Percentiles rank a stretch among this genome's conserved stretches.
These are phyloP conservation scores for Lagenidium sp. DNA, from an alignment of 352 stramenopile genomes.

Conservation along the genomic window DNA sequence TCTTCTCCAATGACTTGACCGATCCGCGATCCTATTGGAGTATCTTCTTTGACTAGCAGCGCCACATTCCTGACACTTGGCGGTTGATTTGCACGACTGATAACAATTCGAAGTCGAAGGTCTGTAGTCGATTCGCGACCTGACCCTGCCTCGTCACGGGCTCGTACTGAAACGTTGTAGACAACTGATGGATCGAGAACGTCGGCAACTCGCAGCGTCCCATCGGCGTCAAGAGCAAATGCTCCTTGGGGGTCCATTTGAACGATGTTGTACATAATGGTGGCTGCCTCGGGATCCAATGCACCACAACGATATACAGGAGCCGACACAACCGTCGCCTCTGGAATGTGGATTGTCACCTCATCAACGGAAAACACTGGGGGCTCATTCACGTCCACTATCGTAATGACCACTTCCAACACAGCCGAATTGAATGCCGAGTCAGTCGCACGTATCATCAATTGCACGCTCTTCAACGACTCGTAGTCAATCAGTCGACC, in stretches of 20 bases:
- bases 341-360: constrained; percentile 5
- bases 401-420: constrained; percentile 10
- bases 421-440: constrained; percentile 2
- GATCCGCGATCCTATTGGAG: constrained; percentile 15
- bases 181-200: not conserved
- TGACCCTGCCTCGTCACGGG: constrained; percentile 4
- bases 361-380: constrained; percentile 12
- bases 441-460: constrained; percentile 13
- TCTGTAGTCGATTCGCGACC: constrained; percentile 4
- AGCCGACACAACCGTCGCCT: constrained; percentile 1
- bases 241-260: not conserved
- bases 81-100: constrained; percentile 12
- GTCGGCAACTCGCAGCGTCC: not conserved
- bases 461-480: not conserved
- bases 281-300: constrained; percentile 2
- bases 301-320: constrained; percentile 1
- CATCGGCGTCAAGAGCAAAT: not conserved
- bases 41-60: constrained; percentile 10
- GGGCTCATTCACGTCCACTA: constrained; percentile 26
- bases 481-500: constrained; percentile 11
- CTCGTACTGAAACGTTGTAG: constrained; percentile 9
- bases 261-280: not conserved
- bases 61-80: constrained; percentile 5
- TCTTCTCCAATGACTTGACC: constrained; percentile 23
- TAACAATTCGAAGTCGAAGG: constrained; percentile 2